Evolutionary conservation across 495 filamentous ascomycete genomes (phyloP), one percentile per base, ranked within the genome.

Genomic region (Aspergillus carlsbadensis): DNA sequence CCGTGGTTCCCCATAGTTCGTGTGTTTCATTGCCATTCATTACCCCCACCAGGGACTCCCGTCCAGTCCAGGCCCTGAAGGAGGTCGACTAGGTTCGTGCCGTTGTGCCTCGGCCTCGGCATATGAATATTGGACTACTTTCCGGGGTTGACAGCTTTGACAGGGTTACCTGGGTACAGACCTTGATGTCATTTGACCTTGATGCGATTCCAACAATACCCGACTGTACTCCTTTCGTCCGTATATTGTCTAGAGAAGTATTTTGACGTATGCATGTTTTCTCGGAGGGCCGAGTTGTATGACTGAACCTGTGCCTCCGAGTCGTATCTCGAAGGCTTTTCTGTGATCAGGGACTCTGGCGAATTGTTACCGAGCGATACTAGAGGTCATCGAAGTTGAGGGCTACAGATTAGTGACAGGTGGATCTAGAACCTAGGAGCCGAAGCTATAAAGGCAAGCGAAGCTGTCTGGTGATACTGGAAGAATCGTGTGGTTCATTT

Each of bases 401-500:
- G 3, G 4, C 8, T 8, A 29, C 26, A 29, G 8, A 29, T 29
- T 3, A 8, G 26, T 29, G 26, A 29, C 26, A 8, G 26, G 3
- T 29, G 26, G 8, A n/a, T n/a, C n/a, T n/a, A 29, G 26, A 29
- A 29, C 26, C 26, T 29, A 29, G 26, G 26, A 29, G 3, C 26
- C 26, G 26, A 29, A 29, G 26, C 4, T 29, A 8, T 29, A 8
- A 29, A 29, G 26, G 8, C 26, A 29, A 8, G 26, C 3, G 26
- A 29, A 4, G 4, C 26, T 29, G 26, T 29, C 26, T 8, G 26
- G 26, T 29, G 26, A 29, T 29, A 29, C 26, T 29, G 8, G 26
- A 29, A 29, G 26, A 11, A 17, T 7, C 21, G 5, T 26, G 35
- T 26, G 15, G 24, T 56, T 60, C 52, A 60, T 54, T 49, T 54